Percentiles rank a stretch among this genome's conserved stretches.
phyloP scores from a whole-genome alignment of 2,329 filamentous ascomycete genomes.

The Neospermospora avenae region DNA sequence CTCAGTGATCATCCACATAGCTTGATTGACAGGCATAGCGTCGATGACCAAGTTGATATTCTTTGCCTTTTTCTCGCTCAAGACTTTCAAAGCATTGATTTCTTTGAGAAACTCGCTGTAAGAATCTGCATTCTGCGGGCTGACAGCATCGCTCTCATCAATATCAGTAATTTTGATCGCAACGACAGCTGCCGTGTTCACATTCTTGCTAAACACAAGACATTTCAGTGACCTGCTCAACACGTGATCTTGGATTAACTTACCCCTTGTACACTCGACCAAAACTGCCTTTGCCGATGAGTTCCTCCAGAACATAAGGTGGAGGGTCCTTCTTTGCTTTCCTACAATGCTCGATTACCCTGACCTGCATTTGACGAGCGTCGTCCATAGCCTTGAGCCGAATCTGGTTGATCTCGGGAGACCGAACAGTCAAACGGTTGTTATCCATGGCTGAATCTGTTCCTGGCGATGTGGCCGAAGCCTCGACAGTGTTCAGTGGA shows the following conservation, averaged over 20 bases:
- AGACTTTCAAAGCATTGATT: constrained; percentile 65
- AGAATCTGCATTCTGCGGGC: constrained; percentile 62
- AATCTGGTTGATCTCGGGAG: constrained; percentile 17
- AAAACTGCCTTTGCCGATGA: constrained; percentile 73
- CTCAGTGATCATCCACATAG: constrained; percentile 86
- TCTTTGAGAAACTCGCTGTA: constrained; percentile 69
- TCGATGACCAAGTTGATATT: constrained; percentile 83
- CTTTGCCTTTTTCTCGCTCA: constrained; percentile 69
- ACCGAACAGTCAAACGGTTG: constrained; percentile 10
- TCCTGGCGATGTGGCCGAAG: not conserved
- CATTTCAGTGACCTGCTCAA: constrained; percentile 7
- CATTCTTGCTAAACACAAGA: constrained; percentile 29
- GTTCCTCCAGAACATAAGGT: constrained; percentile 64
- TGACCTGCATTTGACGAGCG: constrained; percentile 65
- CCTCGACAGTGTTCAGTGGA: not conserved
- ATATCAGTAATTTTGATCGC: constrained; percentile 84
- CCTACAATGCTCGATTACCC: constrained; percentile 59
- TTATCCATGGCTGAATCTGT: not conserved
- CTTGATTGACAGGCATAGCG: constrained; percentile 70
- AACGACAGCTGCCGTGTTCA: constrained; percentile 49
- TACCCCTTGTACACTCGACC: constrained; percentile 68
- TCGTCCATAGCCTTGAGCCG: constrained; percentile 50
- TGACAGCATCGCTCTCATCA: constrained; percentile 68
- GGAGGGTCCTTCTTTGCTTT: constrained; percentile 59
- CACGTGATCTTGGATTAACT: constrained; percentile 18